phyloP scores from a whole-genome alignment of 306 rosid genomes.

The Castanea sativa region DNA sequence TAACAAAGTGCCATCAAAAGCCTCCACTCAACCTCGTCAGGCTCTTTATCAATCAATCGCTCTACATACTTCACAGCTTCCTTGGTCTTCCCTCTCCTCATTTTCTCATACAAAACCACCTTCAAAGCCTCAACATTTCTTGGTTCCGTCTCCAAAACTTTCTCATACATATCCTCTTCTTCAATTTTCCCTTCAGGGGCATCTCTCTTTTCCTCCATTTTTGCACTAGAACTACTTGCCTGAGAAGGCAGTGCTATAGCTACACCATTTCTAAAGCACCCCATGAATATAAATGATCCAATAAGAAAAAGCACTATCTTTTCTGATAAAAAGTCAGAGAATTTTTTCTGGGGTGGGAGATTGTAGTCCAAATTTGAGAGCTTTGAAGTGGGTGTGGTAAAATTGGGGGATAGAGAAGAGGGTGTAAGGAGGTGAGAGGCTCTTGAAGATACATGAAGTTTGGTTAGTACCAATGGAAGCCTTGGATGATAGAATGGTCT shows the following conservation, averaged over 20 bases:
- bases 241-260: slow-evolving; percentile 54
- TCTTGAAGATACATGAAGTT: neutral
- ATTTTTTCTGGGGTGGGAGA: slow-evolving; percentile 14
- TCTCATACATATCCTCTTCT: slow-evolving; percentile 53
- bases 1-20: slow-evolving; percentile 77
- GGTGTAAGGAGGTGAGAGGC: slow-evolving; percentile 8
- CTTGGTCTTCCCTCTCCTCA: slow-evolving; percentile 67
- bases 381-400: slow-evolving; percentile 20
- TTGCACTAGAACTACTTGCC: slow-evolving; percentile 29
- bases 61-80: slow-evolving; percentile 77
- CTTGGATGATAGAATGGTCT: neutral
- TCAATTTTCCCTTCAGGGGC: slow-evolving; percentile 32
- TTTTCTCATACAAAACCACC: slow-evolving; percentile 65
- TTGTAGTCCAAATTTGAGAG: neutral
- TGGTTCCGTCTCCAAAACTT: slow-evolving; percentile 63
- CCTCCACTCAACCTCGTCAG: slow-evolving; percentile 80
- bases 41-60: slow-evolving; percentile 64
- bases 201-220: slow-evolving; percentile 37
- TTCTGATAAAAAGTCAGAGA: slow-evolving; percentile 25
- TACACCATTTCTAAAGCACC: slow-evolving; percentile 40
- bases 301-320: slow-evolving; percentile 53
- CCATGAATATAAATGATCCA: slow-evolving; percentile 59
- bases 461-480: slow-evolving; percentile 16
- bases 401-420: slow-evolving; percentile 17
- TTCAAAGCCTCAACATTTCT: slow-evolving; percentile 67